Conservation (phyloP, 768 basidiomycete genomes). For the Sporobolomyces phaffii region DNA sequence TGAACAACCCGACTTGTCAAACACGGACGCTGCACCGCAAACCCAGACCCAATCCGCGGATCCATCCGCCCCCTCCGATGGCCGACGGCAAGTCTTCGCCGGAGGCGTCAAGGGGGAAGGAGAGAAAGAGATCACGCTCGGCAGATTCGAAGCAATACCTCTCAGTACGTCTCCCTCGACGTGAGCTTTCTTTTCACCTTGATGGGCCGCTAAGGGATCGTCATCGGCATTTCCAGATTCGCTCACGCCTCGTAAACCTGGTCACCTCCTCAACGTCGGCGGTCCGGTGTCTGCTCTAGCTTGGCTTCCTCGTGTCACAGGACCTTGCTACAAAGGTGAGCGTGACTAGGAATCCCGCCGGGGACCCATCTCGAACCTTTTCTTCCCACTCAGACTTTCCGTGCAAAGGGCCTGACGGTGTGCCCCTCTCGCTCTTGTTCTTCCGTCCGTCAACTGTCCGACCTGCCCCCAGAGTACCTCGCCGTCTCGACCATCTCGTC, state of each 20-base stretch:
- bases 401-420: too few relatives aligned
- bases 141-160: background rate
- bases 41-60: background rate
- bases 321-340: constrained; percentile 46
- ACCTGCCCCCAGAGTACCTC: constrained; percentile 79
- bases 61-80: too few relatives aligned
- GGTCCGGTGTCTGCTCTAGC: constrained; percentile 85
- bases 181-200: background rate
- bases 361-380: too few relatives aligned
- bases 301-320: constrained; percentile 73
- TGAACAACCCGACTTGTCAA: background rate
- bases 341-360: too few relatives aligned
- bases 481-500: constrained; percentile 56
- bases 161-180: constrained; percentile 14
- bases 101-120: constrained; percentile 12
- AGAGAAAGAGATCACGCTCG: background rate
- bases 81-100: background rate
- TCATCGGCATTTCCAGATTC: constrained; percentile 51
- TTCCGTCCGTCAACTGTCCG: too few relatives aligned
- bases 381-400: constrained; percentile 42
- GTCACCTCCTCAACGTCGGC: constrained; percentile 76
- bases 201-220: too few relatives aligned
- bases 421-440: too few relatives aligned
- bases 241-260: constrained; percentile 56
- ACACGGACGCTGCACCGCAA: background rate